phyloP scores from a whole-genome alignment of 306 rosid genomes.

The Herpetospermum pedunculosum region DNA sequence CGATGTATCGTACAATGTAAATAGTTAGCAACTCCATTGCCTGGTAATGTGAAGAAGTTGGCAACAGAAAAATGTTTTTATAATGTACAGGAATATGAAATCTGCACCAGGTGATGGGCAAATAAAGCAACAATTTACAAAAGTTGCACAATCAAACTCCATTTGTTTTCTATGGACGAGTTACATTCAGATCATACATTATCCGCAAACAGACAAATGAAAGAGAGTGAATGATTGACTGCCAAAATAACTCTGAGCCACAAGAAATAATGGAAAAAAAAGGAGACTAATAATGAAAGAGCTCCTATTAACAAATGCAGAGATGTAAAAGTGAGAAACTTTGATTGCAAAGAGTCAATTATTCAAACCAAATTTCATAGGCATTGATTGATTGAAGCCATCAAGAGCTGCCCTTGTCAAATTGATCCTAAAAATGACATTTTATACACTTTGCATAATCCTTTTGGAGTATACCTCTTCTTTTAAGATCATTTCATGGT shows the following conservation, averaged over 20 bases:
- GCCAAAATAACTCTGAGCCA: background rate
- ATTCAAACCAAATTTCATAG: background rate
- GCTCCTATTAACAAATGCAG: background rate
- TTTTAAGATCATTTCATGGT: background rate
- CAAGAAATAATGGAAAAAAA: background rate
- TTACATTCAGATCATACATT: background rate
- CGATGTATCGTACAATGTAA: background rate
- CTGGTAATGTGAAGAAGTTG: background rate
- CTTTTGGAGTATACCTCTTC: background rate
- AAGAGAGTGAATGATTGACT: background rate
- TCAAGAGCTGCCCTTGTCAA: too few relatives aligned
- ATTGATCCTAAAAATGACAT: background rate
- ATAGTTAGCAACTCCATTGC: background rate
- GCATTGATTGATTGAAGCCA: background rate
- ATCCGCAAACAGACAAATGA: background rate
- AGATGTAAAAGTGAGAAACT: background rate
- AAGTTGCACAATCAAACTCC: background rate
- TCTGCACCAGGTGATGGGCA: background rate
- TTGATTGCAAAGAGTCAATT: background rate
- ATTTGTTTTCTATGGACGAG: background rate
- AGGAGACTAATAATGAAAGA: background rate
- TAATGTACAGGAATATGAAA: background rate
- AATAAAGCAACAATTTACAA: background rate
- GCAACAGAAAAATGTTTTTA: background rate
- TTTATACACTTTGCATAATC: background rate